Percentiles rank a stretch among this genome's conserved stretches.
phyloP scores from a whole-genome alignment of 129 eudicot genomes.

The Deinandra increscens region DNA sequence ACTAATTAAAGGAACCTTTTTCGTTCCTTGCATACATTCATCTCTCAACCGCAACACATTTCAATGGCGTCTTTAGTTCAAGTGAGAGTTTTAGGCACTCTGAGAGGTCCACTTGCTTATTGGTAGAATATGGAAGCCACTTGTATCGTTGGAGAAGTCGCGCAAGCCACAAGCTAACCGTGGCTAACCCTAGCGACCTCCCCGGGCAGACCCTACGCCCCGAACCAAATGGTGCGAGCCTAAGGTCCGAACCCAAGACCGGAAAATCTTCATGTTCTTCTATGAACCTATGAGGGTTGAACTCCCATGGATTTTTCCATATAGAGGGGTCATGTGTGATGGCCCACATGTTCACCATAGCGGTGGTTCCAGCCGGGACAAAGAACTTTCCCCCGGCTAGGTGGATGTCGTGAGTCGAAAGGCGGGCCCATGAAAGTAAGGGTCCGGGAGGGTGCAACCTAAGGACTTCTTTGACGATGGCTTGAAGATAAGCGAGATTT shows the following conservation, averaged over 20 bases:
- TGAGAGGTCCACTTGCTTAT: constrained; percentile 75
- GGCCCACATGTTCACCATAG: constrained; percentile 98
- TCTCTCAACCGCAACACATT: constrained; percentile 39
- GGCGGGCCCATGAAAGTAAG: constrained; percentile 86
- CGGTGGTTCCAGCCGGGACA: constrained; percentile 80
- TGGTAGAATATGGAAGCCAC: constrained; percentile 46
- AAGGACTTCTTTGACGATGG: constrained; percentile 75
- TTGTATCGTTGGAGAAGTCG: constrained; percentile 61
- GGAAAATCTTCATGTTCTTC: constrained; percentile 63
- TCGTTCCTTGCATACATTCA: constrained; percentile 10
- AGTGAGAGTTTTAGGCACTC: constrained; percentile 80
- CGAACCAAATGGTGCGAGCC: constrained; percentile 89
- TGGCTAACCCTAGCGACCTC: constrained; percentile 62
- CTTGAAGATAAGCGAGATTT: constrained; percentile 62
- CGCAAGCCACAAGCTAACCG: constrained; percentile 70
- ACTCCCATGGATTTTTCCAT: constrained; percentile 76
- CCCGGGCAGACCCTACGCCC: constrained; percentile 92
- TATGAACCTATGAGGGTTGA: constrained; percentile 66
- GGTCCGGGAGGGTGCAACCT: constrained; percentile 93
- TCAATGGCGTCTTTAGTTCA: constrained; percentile 68
- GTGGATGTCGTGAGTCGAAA: constrained; percentile 61
- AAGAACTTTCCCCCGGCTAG: constrained; percentile 56
- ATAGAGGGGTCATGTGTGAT: constrained; percentile 74
- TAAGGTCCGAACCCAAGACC: constrained; percentile 72
- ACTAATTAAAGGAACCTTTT: constrained; percentile 11